Base-by-base conservation (phyloP, 2,329 filamentous ascomycete genomes). In the Fusarium avenaceum region DNA sequence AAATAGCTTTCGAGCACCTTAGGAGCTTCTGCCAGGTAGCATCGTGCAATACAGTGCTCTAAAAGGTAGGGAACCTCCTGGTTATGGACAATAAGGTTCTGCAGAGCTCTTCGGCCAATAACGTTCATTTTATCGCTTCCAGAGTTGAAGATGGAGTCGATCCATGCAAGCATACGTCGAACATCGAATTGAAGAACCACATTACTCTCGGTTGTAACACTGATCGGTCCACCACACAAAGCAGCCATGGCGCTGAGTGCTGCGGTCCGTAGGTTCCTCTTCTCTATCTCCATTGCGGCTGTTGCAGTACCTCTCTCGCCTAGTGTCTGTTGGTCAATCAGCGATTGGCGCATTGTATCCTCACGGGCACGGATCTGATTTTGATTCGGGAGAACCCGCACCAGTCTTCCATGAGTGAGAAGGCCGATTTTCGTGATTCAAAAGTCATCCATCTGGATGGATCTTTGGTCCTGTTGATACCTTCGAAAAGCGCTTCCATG, bases 331-430 rank as follows among this genome's bases (percentile, higher is more conserved):
- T 93, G 91, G 52, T 95, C 89, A 35, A 97, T 89, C 69, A 96
- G 85, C 4, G 92, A 93, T 71, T 94, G 92, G 43, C 93, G 87
- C 90, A 97, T 96, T 35, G 88, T 91, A 65, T 97, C 92, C 78
- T 97, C 94, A 64, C 93, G 87, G 59, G 90, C 89, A 7, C 90
- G 88, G 40, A 97, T 92, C 68, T 96, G 92, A 15, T 82, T 85
- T 76, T 96, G 93, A 68, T 97, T 97, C 0, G 94, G 93, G 94
- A 97, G 77, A 96, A 97, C 4, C 96, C 96, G 76, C 96, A 99
- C 96, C 96, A 99, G 69, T 98, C 95, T 79, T 99, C 96, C 94
- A 99, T 98, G 47, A 99, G 82, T 1, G 94, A 90, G 76, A 99
- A 99, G 0, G 95, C 92, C 7, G 96, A 97, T 76, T 97, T 97